Conservation (phyloP, 495 filamentous ascomycete genomes). For the Penicillium manginii region DNA sequence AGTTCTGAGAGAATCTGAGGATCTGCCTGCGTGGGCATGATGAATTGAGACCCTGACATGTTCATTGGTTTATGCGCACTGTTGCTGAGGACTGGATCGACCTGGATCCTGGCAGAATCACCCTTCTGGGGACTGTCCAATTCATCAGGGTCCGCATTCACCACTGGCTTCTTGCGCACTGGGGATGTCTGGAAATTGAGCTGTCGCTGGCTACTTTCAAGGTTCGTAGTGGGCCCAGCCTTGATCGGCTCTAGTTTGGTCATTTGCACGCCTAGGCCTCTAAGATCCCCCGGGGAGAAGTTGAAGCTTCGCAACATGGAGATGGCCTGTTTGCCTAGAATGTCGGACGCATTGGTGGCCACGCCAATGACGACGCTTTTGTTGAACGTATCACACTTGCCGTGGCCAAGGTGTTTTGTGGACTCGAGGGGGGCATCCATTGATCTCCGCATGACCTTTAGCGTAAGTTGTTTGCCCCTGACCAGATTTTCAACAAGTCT, state of each 20-base stretch:
- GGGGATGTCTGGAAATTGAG: slow-evolving; percentile 60
- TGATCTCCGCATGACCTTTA: slow-evolving; percentile 90
- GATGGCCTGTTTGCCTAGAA: slow-evolving; percentile 78
- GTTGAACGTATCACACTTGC: slow-evolving; percentile 91
- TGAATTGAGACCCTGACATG: slow-evolving; percentile 81
- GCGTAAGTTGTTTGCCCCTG: slow-evolving; percentile 82
- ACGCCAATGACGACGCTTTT: slow-evolving; percentile 83
- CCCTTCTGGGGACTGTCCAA: slow-evolving; percentile 71
- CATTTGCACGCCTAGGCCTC: slow-evolving; percentile 90
- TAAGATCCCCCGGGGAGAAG: slow-evolving; percentile 85
- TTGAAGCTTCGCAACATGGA: slow-evolving; percentile 79
- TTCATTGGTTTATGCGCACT: slow-evolving; percentile 70
- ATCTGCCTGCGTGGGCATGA: slow-evolving; percentile 80
- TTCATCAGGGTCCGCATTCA: slow-evolving; percentile 53
- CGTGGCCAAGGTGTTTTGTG: slow-evolving; percentile 92
- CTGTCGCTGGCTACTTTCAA: slow-evolving; percentile 66
- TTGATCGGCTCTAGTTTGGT: slow-evolving; percentile 86
- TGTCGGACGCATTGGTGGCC: slow-evolving; percentile 71
- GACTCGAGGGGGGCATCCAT: slow-evolving; percentile 88
- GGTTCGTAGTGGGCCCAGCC: slow-evolving; percentile 31
- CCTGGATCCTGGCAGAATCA: slow-evolving; percentile 50
- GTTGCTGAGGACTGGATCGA: slow-evolving; percentile 53
- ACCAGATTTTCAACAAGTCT: slow-evolving; percentile 80
- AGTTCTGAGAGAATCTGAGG: slow-evolving; percentile 75
- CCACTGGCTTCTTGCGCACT: slow-evolving; percentile 29